A percentile compares a stretch with the other conserved stretches of the same genome.
Conservation (phyloP, 2,329 filamentous ascomycete genomes). For the Aspergillus sp. region DNA sequence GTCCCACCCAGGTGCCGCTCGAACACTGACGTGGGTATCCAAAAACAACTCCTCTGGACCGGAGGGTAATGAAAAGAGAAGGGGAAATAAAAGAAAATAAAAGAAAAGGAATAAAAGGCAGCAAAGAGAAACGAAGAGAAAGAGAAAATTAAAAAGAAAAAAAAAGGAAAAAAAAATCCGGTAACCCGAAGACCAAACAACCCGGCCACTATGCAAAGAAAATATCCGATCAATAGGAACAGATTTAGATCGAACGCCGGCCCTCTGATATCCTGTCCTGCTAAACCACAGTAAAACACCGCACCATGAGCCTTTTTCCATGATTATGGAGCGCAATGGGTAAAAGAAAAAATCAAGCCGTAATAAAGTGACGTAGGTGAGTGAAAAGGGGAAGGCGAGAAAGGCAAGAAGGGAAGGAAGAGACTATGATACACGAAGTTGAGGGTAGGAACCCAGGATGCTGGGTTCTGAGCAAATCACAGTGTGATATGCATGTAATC, state of each 20-base stretch:
- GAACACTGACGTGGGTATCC: slow-evolving; percentile 35
- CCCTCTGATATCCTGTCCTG: slow-evolving; percentile 32
- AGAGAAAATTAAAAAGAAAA: slow-evolving; percentile 6
- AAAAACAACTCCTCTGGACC: slow-evolving; percentile 18
- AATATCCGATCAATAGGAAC: slow-evolving; percentile 22
- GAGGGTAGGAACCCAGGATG: slow-evolving; percentile 17
- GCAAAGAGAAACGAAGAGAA: slow-evolving; percentile 10
- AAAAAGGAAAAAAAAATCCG: slow-evolving; percentile 16
- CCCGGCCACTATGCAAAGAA: slow-evolving; percentile 26
- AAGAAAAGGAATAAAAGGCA: slow-evolving; percentile 7
- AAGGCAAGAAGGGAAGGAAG: slow-evolving; percentile 16
- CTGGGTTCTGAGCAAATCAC: slow-evolving; percentile 26
- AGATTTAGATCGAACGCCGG: slow-evolving; percentile 34
- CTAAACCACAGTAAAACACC: slow-evolving; percentile 39
- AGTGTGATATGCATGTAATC: slow-evolving; percentile 73
- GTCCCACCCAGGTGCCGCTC: slow-evolving; percentile 26
- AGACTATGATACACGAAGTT: slow-evolving; percentile 39
- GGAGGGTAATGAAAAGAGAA: slow-evolving; percentile 9
- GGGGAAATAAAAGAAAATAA: background rate
- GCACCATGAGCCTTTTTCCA: slow-evolving; percentile 38
- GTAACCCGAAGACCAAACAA: slow-evolving; percentile 22
- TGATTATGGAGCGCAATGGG: slow-evolving; percentile 16
- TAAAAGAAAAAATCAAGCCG: slow-evolving; percentile 14
- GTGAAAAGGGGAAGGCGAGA: slow-evolving; percentile 8
- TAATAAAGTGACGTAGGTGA: slow-evolving; percentile 17